Base-by-base conservation (phyloP, 148 eudicot genomes). In the Heliamphora exappendiculata region DNA sequence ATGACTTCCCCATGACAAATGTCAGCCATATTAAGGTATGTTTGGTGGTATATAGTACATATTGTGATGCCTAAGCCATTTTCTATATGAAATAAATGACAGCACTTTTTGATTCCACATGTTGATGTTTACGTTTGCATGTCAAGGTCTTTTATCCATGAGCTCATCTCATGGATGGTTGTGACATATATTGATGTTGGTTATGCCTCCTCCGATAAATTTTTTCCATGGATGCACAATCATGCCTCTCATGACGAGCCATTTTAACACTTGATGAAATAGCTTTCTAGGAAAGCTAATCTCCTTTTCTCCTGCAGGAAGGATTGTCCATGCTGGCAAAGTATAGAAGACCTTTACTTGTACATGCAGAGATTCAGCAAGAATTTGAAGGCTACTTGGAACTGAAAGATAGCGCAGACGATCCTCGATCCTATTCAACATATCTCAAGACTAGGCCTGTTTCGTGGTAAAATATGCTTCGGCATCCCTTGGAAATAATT, bases 1-100 rank as follows among this genome's bases (percentile, higher is more conserved):
- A 93, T 54, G 99, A 95, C 83, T 95, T 95, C 50, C 99, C 98
- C 72, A 95, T 95, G 99, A 93, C 99, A 80, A 86, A 87, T 82
- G 79, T 86, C 24, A 85, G 81, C 76, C 98, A 95, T 70, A 95
- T 95, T 13, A 95, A 92, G 98, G 98, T 89, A 53, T 66, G 60
- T 49, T 29, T 54, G 51, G 9, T 31, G 12, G 24, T 50, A 13
- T 67, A 65, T 28, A 64, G 37, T 16, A 42, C 45, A 28, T 79
- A 67, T 58, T 36, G 1, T 39, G 20, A 71, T 58, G 16, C 20
- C 13, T 45, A 47, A 75, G 24, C 54, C 33, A 11, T 24, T 44
- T 70, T 34, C 2, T 20, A 55, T 51, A 39, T 33, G 33, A 76
- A 66, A 34, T 10, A 29, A 75, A 10, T 3, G 3, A 36, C 14